Conservation (phyloP, 148 eudicot genomes). For the Vaccinium darrowii region DNA sequence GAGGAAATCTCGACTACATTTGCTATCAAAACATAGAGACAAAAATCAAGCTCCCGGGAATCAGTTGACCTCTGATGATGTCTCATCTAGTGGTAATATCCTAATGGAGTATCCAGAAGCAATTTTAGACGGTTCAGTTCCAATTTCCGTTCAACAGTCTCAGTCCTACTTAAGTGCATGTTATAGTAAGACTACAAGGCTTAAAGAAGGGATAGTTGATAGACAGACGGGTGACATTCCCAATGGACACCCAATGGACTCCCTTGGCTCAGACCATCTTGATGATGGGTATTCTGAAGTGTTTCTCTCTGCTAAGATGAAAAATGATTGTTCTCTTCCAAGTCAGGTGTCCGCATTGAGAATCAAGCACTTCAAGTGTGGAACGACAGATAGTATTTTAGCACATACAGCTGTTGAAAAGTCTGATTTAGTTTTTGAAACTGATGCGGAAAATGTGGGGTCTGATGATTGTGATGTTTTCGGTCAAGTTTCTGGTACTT, state of each 20-base stretch:
- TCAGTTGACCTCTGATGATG: background rate
- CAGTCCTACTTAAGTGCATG: constrained; percentile 27
- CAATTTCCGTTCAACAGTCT: constrained; percentile 24
- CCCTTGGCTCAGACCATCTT: background rate
- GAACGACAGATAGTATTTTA: constrained; percentile 16
- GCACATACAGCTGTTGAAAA: constrained; percentile 13
- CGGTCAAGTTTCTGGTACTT: constrained; percentile 14
- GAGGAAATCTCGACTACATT: constrained; percentile 40
- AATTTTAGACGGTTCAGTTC: constrained; percentile 27
- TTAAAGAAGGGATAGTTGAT: constrained; percentile 21
- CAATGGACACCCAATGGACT: constrained; percentile 11
- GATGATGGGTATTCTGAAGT: constrained; percentile 17
- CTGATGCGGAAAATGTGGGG: constrained; percentile 19
- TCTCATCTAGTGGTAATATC: constrained; percentile 14
- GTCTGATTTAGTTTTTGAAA: constrained; percentile 21
- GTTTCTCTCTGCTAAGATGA: constrained; percentile 22
- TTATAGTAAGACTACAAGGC: constrained; percentile 27
- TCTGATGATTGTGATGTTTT: constrained; percentile 26
- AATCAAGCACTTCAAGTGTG: constrained; percentile 15
- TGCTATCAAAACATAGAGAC: constrained; percentile 36
- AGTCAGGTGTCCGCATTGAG: constrained; percentile 24
- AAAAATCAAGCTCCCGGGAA: constrained; percentile 26
- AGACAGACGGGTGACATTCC: constrained; percentile 13
- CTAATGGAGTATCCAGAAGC: constrained; percentile 16
- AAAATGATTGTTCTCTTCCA: constrained; percentile 21